Conservation (phyloP, 108 stramenopile genomes). For the Schizochytrium sp. region DNA sequence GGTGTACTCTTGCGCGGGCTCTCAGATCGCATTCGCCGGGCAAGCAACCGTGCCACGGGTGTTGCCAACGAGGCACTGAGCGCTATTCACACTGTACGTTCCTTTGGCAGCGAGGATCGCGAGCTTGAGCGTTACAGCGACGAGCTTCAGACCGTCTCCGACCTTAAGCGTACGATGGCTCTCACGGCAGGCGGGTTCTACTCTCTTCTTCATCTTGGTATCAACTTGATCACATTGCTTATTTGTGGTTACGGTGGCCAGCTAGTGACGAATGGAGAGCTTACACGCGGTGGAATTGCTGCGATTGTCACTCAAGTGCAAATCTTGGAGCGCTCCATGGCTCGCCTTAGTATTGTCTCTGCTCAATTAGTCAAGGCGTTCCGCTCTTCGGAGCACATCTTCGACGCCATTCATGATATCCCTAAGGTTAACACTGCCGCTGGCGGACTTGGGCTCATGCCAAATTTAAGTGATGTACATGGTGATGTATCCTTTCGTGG, state of each 20-base stretch:
- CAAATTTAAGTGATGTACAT: not conserved
- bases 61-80: conserved; percentile 46
- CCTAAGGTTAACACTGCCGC: conserved; percentile 36
- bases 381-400: conserved; percentile 49
- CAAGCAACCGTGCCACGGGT: not conserved
- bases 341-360: not conserved
- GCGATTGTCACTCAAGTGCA: conserved; percentile 59
- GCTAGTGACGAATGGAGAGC: conserved; percentile 36
- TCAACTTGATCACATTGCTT: conserved; percentile 30
- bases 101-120: conserved; percentile 19
- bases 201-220: conserved; percentile 34
- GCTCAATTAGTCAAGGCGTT: conserved; percentile 3
- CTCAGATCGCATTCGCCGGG: conserved; percentile 17
- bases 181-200: conserved; percentile 16
- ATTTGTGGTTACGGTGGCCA: conserved; percentile 55
- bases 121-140: conserved; percentile 51
- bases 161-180: conserved; percentile 35
- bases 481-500: conserved; percentile 55
- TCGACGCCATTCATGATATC: conserved; percentile 54
- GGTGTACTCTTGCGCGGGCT: conserved; percentile 22
- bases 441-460: conserved; percentile 26
- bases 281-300: conserved; percentile 46
- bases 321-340: conserved; percentile 56
- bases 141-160: not conserved
- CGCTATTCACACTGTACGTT: conserved; percentile 54